Base-by-base conservation (phyloP, 164 flowering plant species). In the Dillenia suffruticosa region DNA sequence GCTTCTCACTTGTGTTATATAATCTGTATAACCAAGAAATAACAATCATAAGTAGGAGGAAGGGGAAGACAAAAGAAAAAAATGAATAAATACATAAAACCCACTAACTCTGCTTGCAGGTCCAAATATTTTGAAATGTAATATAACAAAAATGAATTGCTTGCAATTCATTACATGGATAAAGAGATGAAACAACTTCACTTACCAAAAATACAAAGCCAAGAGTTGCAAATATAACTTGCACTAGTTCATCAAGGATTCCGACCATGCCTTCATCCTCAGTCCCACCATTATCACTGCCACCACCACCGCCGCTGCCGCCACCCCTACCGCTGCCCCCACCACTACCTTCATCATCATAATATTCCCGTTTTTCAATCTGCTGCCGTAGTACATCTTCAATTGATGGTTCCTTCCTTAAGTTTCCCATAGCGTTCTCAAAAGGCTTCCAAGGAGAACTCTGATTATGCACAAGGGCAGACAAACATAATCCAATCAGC, bases 151-250 rank as follows among this genome's bases (percentile, higher is more conserved):
- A 32, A 32, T 32, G 40, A 32, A 32, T 32, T 32, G 40, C 40
- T 32, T 32, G 5, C 40, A 32, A 32, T 32, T 32, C 40, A 32
- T 32, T 32, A 32, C 40, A 32, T 5, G 40, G 40, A 5, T 32
- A 32, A 32, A 8, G 17, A 26, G 52, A 12, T 44, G 40, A 54
- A 12, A 54, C 12, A 24, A 6, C 13, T 7, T 58, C 19, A 8
- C 9, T 62, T 84, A 88, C 97, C 90, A 89, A 52, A 72, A 83
- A 75, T 58, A 86, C 63, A 52, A 92, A 74, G 54, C 81, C 92
- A 48, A 72, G 1, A 32, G 88, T 84, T 54, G 94, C 97, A 50
- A 89, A 68, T 50, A 83, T 19, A 59, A 82, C 92, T 87, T 92
- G 96, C 52, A 74, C 6, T n/a, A 78, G 46, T 74, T 89, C 96